phyloP scores from a whole-genome alignment of 176 grass and related monocot species.

The Eleusine coracana region DNA sequence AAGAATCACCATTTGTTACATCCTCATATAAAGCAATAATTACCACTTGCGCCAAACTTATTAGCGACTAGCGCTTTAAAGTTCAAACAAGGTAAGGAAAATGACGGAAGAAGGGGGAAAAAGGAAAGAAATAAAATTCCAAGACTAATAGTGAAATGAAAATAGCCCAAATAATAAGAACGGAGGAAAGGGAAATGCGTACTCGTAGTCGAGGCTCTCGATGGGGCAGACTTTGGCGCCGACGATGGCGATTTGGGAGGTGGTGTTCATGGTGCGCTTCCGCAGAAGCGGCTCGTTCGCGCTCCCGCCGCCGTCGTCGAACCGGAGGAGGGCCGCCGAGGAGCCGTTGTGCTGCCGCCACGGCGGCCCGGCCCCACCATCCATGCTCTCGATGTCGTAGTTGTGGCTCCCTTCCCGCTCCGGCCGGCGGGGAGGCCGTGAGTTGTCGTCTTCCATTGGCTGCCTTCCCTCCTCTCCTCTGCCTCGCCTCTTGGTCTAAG shows the following conservation, averaged over 20 bases:
- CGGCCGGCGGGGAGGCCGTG: slow-evolving; percentile 20
- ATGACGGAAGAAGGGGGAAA: not conserved
- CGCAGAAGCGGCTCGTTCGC: slow-evolving; percentile 62
- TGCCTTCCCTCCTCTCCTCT: not conserved
- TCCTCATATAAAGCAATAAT: not conserved
- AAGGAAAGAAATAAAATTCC: not conserved
- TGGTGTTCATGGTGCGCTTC: slow-evolving; percentile 75
- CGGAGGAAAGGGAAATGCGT: not conserved
- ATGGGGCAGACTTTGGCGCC: slow-evolving; percentile 81
- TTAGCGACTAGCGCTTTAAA: not conserved
- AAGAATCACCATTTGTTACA: not conserved
- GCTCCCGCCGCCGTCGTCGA: slow-evolving; percentile 42
- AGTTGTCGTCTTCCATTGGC: slow-evolving; percentile 42
- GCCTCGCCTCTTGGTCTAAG: not conserved
- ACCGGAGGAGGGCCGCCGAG: slow-evolving; percentile 44
- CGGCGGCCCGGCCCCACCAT: slow-evolving; percentile 7
- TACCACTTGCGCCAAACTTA: not conserved
- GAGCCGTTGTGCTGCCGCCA: slow-evolving; percentile 8
- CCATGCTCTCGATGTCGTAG: slow-evolving; percentile 54
- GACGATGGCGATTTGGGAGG: slow-evolving; percentile 90
- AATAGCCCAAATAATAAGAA: not conserved
- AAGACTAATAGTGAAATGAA: too few species aligned
- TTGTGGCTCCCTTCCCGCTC: slow-evolving; percentile 53
- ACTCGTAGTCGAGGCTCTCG: slow-evolving; percentile 98
- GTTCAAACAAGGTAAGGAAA: not conserved